Evolutionary conservation across 2,329 filamentous ascomycete genomes (phyloP).

Genomic region (Cercospora berteroae): DNA sequence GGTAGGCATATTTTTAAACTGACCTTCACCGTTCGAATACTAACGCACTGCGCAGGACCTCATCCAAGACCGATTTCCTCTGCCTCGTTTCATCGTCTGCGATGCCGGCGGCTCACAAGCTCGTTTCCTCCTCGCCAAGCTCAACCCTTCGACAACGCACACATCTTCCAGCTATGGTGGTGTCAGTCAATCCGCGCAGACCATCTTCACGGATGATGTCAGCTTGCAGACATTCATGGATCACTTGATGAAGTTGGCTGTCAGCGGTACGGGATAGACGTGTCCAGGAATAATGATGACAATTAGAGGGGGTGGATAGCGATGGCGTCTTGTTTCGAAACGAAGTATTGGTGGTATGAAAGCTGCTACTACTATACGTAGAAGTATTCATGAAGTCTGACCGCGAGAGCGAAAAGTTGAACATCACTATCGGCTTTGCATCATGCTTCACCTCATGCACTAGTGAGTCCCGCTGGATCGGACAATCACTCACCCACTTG

Average conservation of each 20-base stretch:
- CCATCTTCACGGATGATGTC: slow-evolving; percentile 98
- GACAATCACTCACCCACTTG: neutral
- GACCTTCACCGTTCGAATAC: neutral
- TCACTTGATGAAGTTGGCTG: slow-evolving; percentile 84
- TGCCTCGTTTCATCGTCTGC: slow-evolving; percentile 96
- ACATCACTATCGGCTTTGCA: neutral
- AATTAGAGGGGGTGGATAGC: neutral
- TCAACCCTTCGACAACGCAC: slow-evolving; percentile 96
- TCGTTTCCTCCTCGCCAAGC: slow-evolving; percentile 92
- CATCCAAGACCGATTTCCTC: slow-evolving; percentile 95
- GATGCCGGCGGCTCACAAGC: slow-evolving; percentile 98
- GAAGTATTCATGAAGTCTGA: neutral
- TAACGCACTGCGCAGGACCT: slow-evolving; percentile 66
- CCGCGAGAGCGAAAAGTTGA: neutral
- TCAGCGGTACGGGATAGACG: slow-evolving; percentile 39
- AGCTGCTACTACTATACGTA: neutral
- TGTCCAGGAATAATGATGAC: neutral
- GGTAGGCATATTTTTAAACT: slow-evolving; percentile 49
- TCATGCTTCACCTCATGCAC: neutral
- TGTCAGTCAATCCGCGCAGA: slow-evolving; percentile 85
- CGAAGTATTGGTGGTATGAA: neutral
- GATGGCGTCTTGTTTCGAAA: neutral
- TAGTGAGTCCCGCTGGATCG: neutral
- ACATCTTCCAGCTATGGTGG: slow-evolving; percentile 90
- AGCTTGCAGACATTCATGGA: slow-evolving; percentile 99